Base-by-base conservation (phyloP, 1,284 basidiomycete genomes). In the Cystobasidiaceae sp. region DNA sequence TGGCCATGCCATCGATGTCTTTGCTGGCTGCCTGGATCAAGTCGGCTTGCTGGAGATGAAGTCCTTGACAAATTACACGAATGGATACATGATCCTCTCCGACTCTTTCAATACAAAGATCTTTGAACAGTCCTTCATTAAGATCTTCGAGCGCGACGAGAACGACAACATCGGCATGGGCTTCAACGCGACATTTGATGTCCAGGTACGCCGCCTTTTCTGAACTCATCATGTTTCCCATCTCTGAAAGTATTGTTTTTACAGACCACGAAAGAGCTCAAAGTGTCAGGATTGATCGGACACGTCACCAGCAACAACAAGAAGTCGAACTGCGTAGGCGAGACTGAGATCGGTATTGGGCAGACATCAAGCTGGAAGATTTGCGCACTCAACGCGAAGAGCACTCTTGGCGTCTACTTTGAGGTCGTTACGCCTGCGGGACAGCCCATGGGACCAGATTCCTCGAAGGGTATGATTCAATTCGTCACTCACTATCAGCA, bases 401-500 rank as follows among this genome's bases (percentile, higher is more conserved):
- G 92, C 1, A 88, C 94, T 3, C 85, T 88, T 37, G 96, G 87
- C 25, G 89, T 96, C 57, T 99, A 98, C 82, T 97, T 99, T 76
- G 96, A 99, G 76, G 94, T 98, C 25, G 96, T 97, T 67, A 97
- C 93, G 0, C 94, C 94, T n/a, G 90, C 94, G 11, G 94, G 94
- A 0, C 93, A 97, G 75, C 88, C 93, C 0, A 90, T 89, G 5
- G 91, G 90, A 69, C 66, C 66, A 23, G 66, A 61, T 23, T 64
- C 61, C 7, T 92, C 93, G 46, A 87, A 92, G 6, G 94, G 96
- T 55, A 85, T 97, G 67, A 93, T 99, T 71, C 94, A 98, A 78
- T 99, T 97, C 74, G 91, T 98, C 65, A 98, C 94, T 11, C 96
- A 99, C 78, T 98, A 97, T 77, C 94, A 98, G 78, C 94, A 97